Evolutionary conservation across 345 rosid genomes (phyloP).

Genomic region (Aquilaria sinensis): DNA sequence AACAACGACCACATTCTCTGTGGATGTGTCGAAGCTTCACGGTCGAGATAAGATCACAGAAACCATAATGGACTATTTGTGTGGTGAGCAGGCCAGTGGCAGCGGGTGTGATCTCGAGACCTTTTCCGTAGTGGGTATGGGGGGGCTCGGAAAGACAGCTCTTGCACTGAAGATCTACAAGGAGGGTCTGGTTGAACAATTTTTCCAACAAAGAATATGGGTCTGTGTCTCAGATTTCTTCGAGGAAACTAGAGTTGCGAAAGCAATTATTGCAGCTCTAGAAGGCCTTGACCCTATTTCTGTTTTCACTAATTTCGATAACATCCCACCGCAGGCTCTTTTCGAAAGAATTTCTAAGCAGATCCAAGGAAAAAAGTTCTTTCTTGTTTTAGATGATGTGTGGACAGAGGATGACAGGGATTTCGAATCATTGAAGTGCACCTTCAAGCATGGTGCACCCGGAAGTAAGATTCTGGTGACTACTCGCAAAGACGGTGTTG

Average conservation of each 20-base stretch:
- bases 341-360: not conserved
- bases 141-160: conserved; percentile 4
- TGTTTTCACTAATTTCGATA: not conserved
- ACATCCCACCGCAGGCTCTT: not conserved
- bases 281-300: too few species aligned
- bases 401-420: not conserved
- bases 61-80: not conserved
- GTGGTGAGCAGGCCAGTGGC: not conserved
- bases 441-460: not conserved
- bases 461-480: conserved; percentile 1
- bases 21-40: not conserved
- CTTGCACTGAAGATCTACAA: conserved; percentile 3
- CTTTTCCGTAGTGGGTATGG: conserved; percentile 1
- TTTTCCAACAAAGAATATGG: not conserved
- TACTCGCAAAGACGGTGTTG: not conserved
- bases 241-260: too few species aligned
- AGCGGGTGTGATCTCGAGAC: not conserved
- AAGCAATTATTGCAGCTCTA: too few species aligned
- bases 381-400: conserved; percentile 10
- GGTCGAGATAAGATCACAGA: not conserved
- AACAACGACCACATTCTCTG: not conserved
- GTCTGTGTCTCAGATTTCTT: not conserved
- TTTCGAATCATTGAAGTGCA: not conserved
- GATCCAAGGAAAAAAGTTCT: conserved; percentile 1
- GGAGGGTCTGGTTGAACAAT: not conserved